Conservation (phyloP, 1,139 yeast species). For the Saccharomyces pastorianus region DNA sequence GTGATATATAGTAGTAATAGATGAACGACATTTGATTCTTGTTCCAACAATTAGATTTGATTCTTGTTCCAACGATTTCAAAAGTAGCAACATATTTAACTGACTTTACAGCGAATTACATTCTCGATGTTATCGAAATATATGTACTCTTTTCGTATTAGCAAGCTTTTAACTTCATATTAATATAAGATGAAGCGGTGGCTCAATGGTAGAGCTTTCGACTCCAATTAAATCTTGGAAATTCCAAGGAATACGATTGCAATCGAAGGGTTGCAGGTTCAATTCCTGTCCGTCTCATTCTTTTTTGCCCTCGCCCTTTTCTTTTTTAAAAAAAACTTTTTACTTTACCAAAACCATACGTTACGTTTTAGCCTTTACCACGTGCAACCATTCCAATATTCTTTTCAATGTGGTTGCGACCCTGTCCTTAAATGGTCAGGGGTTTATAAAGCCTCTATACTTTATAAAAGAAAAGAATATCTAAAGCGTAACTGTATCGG, state of each 20-base stretch:
- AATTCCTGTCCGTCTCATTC: conserved; percentile 66
- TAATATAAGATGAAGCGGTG: conserved; percentile 62
- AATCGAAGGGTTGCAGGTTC: conserved; percentile 72
- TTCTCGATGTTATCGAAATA: not conserved
- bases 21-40: no score
- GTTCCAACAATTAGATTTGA: no score
- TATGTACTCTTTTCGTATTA: no score
- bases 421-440: no score
- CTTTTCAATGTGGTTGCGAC: not conserved
- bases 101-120: not conserved
- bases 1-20: no score
- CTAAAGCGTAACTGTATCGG: not conserved
- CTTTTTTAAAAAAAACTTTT: no score
- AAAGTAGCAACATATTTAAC: not conserved
- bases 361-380: not conserved
- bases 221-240: conserved; percentile 50
- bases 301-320: conserved; percentile 10
- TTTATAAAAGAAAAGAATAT: not conserved
- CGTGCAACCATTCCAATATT: not conserved
- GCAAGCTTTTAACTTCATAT: no score
- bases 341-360: no score
- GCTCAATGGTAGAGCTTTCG: conserved; percentile 93
- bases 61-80: no score
- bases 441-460: no score
- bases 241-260: conserved; percentile 32